Conservation (phyloP, 2,329 filamentous ascomycete species). For the Penicillium aurantiogriseum region DNA sequence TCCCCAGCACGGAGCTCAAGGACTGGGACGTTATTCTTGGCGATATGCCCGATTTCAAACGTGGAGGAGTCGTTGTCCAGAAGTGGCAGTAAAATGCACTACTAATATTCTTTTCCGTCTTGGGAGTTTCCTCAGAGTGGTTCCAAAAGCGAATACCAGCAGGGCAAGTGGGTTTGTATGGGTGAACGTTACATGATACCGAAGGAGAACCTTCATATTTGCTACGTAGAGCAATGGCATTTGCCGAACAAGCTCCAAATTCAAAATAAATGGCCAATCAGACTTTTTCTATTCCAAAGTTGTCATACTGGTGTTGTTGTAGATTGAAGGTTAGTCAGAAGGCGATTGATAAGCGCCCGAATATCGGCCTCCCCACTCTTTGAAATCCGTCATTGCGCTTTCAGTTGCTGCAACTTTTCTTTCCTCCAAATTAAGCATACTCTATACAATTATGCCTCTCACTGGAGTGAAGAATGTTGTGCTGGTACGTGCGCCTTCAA, state of each 20-base stretch:
- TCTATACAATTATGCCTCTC: constrained; percentile 37
- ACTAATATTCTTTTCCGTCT: background rate
- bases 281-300: background rate
- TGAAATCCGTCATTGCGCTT: constrained; percentile 6
- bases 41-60: constrained; percentile 51
- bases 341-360: constrained; percentile 29
- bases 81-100: constrained; percentile 43
- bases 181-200: constrained; percentile 8
- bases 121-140: background rate
- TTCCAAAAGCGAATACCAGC: constrained; percentile 8
- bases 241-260: background rate
- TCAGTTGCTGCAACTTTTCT: background rate
- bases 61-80: constrained; percentile 52
- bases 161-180: constrained; percentile 1
- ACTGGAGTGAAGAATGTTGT: constrained; percentile 46
- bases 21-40: constrained; percentile 52
- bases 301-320: background rate
- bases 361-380: constrained; percentile 21
- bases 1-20: constrained; percentile 61
- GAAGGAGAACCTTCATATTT: background rate
- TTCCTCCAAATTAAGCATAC: background rate
- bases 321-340: constrained; percentile 18
- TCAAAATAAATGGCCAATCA: background rate
- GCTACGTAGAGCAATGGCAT: constrained; percentile 4
- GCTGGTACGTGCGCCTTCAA: constrained; percentile 32